Evolutionary conservation across 331 rosid genomes (phyloP).

Genomic region (Dryas integrifolia): DNA sequence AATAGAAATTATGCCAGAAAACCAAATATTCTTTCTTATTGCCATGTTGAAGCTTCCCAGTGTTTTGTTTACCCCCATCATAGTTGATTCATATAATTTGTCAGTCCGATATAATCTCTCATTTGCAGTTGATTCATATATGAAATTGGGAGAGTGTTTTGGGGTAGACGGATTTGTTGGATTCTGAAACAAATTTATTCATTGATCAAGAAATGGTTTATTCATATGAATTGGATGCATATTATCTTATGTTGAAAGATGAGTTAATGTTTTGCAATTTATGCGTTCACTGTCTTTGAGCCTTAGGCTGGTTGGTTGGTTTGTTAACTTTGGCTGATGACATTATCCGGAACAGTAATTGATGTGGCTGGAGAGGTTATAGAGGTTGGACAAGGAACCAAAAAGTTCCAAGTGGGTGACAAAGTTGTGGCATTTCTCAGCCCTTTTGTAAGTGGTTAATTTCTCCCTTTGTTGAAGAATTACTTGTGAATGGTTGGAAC

Average conservation of each 20-base stretch:
- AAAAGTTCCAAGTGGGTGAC: constrained; percentile 61
- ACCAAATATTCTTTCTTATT: too few species aligned
- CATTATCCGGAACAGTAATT: constrained; percentile 31
- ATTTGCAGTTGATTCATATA: not conserved
- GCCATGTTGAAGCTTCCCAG: too few species aligned
- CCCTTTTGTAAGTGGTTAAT: constrained; percentile 39
- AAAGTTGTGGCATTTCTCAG: constrained; percentile 51
- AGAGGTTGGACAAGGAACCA: constrained; percentile 59
- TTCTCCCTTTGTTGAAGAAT: not conserved
- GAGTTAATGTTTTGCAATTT: not conserved
- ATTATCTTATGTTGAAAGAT: not conserved
- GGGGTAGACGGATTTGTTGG: too few species aligned
- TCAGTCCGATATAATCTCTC: not conserved
- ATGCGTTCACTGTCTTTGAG: not conserved
- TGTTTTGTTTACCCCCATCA: too few species aligned
- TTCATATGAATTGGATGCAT: not conserved
- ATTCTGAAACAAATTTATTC: not conserved
- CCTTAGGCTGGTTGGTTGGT: not conserved
- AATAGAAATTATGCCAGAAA: too few species aligned
- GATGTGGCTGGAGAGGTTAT: constrained; percentile 72
- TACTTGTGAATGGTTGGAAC: not conserved
- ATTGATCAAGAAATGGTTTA: not conserved
- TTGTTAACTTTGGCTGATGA: constrained; percentile 8
- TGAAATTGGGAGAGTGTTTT: not conserved
- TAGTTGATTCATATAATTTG: too few species aligned